Conservation (phyloP, 257 asterid genomes). For the Solanum ossicruentum region DNA sequence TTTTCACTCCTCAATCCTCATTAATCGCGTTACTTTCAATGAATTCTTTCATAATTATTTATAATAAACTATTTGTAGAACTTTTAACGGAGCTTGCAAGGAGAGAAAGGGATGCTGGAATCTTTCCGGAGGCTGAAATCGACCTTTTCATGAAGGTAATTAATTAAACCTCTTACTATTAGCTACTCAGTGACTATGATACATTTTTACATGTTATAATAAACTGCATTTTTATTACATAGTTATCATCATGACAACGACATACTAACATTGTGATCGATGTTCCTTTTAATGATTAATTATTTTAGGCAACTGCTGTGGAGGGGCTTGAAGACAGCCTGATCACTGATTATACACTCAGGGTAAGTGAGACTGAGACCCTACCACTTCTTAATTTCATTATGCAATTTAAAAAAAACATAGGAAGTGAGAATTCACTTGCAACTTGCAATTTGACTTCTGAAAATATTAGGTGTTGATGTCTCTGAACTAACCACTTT, state of each 20-base stretch:
- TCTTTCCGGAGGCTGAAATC: conserved; percentile 39
- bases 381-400: background rate
- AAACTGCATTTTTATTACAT: background rate
- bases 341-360: conserved; percentile 46
- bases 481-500: background rate
- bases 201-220: background rate
- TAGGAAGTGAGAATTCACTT: background rate
- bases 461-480: background rate
- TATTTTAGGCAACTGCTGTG: conserved; percentile 38
- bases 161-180: background rate
- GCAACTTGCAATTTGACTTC: background rate
- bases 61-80: conserved; percentile 9
- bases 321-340: conserved; percentile 46
- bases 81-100: conserved; percentile 42
- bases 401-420: background rate
- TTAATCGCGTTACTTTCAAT: background rate
- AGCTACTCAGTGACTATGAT: background rate
- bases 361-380: conserved; percentile 20
- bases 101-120: conserved; percentile 47
- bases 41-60: background rate
- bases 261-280: background rate
- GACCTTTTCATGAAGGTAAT: conserved; percentile 56
- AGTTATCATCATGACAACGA: background rate
- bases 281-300: background rate
- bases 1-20: background rate